phyloP scores from a whole-genome alignment of 345 rosid genomes.

The Cochlearia excelsa region DNA sequence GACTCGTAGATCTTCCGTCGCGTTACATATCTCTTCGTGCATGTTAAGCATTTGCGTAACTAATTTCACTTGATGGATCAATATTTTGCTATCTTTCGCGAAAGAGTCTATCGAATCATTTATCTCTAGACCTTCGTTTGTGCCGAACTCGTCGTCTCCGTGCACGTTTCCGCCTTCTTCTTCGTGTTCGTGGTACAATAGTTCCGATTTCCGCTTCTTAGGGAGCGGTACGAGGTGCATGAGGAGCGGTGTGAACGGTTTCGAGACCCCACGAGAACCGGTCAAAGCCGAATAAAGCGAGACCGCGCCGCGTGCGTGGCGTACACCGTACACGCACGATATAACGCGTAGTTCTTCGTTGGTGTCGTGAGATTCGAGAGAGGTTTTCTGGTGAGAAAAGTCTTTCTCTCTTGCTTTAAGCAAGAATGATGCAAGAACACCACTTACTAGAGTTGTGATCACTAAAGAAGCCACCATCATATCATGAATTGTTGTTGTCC shows the following conservation, averaged over 20 bases:
- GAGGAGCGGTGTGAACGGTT: conserved; percentile 54
- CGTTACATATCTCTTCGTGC: conserved; percentile 71
- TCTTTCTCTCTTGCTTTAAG: conserved; percentile 45
- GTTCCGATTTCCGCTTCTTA: conserved; percentile 42
- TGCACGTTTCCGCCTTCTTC: conserved; percentile 49
- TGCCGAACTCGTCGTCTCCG: conserved; percentile 83
- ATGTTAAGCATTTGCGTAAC: conserved; percentile 54
- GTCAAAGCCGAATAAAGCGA: conserved; percentile 50
- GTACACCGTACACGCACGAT: conserved; percentile 63
- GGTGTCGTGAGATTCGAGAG: conserved; percentile 49
- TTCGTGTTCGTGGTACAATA: conserved; percentile 69
- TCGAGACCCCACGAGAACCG: conserved; percentile 39
- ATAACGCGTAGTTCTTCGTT: conserved; percentile 64
- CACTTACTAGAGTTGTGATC: conserved; percentile 56
- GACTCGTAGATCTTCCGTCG: conserved; percentile 62
- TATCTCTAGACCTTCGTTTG: conserved; percentile 70
- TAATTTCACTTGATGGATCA: conserved; percentile 56
- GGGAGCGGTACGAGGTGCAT: conserved; percentile 84
- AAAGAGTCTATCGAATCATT: conserved; percentile 65
- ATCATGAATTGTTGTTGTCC: conserved; percentile 45
- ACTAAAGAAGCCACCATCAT: conserved; percentile 55
- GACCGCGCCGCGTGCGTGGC: conserved; percentile 58
- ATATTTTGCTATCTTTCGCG: conserved; percentile 46
- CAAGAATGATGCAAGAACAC: conserved; percentile 48
- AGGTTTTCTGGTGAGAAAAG: conserved; percentile 42